Evolutionary conservation across 345 rosid genomes (phyloP), one percentile per base, ranked within the genome.

Genomic region (Gossypium raimondii): DNA sequence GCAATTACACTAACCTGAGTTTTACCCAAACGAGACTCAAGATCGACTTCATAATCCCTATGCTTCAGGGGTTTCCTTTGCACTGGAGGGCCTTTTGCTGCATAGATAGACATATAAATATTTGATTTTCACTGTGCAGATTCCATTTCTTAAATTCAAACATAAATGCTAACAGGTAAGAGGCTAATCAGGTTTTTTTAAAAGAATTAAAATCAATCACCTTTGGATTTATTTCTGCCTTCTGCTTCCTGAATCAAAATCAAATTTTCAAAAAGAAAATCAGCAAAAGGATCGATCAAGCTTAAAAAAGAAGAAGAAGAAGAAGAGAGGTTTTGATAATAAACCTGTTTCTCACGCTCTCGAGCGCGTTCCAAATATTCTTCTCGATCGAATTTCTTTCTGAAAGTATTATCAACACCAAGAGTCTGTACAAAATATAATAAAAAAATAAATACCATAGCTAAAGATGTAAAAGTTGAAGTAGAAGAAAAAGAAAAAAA

Each of bases 61-160:
- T 96, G 99, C 88, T 96, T 92, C 84, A 96, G 84, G 7, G 98
- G 98, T 59, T 93, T 90, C 86, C 99, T 90, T 78, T 90, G 99
- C 78, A 93, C 98, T 1, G 91, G 93, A 45, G 98, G 97, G 65
- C 79, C 97, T 86, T 92, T 91, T 2, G 97, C 97, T 91, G 89
- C 41, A 34, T 34, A 34, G 7, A 34, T 34, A 34, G 41, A 34
- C 41, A 34, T 76, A 78, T 16, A 48, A 3, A 63, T 55, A 5
- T 57, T 57, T 25, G 22, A 57, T 22, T 57, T 9, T 57, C 12
- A 57, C 27, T 1, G 11, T 9, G 24, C 29, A 20, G 10, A 57
- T 20, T 57, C 27, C 1, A 57, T 57, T 57, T 57, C 29, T 57
- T 22, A 57, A 18, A 57, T 20, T 57, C 10, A 20, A 57, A 22